Evolutionary conservation across 2,329 filamentous ascomycete species (phyloP).

Genomic region (Drechmeria coniospora): DNA sequence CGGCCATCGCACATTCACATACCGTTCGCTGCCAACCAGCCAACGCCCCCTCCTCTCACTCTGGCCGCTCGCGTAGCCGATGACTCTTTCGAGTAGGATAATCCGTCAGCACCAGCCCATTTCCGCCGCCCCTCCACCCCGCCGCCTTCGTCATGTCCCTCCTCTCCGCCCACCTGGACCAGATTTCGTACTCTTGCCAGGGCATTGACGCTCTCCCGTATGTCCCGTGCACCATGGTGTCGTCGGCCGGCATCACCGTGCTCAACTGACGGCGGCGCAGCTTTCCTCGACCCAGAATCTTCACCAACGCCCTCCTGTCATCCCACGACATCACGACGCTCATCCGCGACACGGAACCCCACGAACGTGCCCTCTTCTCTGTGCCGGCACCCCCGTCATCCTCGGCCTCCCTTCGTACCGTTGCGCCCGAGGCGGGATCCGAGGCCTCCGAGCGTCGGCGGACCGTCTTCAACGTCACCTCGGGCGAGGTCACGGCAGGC

Average conservation of each 20-base stretch:
- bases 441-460: constrained; percentile 32
- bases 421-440: constrained; percentile 23
- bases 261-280: constrained; percentile 26
- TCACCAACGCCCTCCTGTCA: constrained; percentile 81
- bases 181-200: constrained; percentile 61
- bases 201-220: constrained; percentile 64
- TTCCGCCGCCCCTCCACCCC: not conserved
- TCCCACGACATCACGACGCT: constrained; percentile 85
- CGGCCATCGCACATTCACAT: too few relatives aligned
- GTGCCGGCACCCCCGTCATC: constrained; percentile 56
- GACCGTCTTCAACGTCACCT: constrained; percentile 51
- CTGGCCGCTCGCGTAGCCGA: too few relatives aligned
- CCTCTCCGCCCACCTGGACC: constrained; percentile 56
- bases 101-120: too few relatives aligned
- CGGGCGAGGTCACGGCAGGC: constrained; percentile 45
- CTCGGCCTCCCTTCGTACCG: constrained; percentile 17
- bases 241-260: not conserved
- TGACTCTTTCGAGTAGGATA: too few relatives aligned
- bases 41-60: too few relatives aligned
- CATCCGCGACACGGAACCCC: constrained; percentile 86
- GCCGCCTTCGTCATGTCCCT: constrained; percentile 42
- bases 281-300: constrained; percentile 83
- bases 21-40: too few relatives aligned
- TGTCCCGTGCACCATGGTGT: not conserved
- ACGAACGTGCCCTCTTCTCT: constrained; percentile 90